Conservation (phyloP, 495 filamentous ascomycete genomes). For the Niebla homalea region DNA sequence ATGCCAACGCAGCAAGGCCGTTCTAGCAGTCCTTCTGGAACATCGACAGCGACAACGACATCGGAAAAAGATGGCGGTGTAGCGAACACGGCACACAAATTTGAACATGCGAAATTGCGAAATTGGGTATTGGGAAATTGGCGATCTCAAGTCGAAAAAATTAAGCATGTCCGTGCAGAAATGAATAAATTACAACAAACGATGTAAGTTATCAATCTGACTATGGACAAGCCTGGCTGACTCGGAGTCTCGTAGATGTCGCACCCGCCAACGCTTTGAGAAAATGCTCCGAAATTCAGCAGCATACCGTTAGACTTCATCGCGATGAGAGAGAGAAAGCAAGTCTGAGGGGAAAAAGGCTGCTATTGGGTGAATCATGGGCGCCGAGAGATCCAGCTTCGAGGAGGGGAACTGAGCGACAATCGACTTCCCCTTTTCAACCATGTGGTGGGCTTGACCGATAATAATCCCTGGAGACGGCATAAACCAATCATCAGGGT, state of each 20-base stretch:
- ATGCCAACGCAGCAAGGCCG: background rate
- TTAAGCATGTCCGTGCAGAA: background rate
- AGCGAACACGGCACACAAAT: background rate
- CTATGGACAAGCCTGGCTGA: background rate
- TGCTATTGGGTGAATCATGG: background rate
- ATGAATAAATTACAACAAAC: background rate
- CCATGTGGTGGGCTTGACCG: conserved; percentile 4
- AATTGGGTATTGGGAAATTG: background rate
- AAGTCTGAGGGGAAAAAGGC: no score
- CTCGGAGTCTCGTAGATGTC: background rate
- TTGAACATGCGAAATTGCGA: background rate
- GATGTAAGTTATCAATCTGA: background rate
- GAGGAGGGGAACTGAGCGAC: background rate
- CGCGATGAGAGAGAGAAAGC: no score
- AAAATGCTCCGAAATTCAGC: background rate
- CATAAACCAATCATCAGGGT: conserved; percentile 6
- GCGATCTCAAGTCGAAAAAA: background rate
- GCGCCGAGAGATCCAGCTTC: background rate
- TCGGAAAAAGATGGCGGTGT: background rate
- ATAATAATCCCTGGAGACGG: conserved; percentile 4
- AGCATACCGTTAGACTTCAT: background rate
- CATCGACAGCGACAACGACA: background rate
- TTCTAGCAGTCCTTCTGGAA: background rate
- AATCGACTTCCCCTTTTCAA: background rate
- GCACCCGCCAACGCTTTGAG: background rate